phyloP scores from a whole-genome alignment of 2,329 filamentous ascomycete species.

The Coniella vitis region DNA sequence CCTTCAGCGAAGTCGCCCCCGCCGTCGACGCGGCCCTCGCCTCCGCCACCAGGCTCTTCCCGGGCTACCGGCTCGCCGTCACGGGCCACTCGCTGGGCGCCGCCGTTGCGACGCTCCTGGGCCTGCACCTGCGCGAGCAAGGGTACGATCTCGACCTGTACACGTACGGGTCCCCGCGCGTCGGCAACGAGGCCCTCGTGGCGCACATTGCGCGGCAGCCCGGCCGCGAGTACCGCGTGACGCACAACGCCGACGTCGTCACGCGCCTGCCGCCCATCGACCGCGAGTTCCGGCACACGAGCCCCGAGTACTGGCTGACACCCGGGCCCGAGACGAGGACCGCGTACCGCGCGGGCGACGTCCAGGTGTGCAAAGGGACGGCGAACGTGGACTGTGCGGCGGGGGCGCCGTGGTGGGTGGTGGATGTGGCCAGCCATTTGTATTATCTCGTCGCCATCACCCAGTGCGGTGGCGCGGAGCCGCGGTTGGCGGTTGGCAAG shows the following conservation, averaged over 20 bases:
- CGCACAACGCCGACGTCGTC: conserved; percentile 60
- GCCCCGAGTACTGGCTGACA: conserved; percentile 61
- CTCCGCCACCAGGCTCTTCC: conserved; percentile 37
- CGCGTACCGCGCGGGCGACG: conserved; percentile 3
- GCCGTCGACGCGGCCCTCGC: conserved; percentile 37
- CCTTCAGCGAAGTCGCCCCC: conserved; percentile 47
- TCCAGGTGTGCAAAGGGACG: conserved; percentile 3
- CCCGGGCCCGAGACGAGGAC: not conserved
- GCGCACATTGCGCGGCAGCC: conserved; percentile 45
- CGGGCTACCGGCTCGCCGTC: conserved; percentile 45
- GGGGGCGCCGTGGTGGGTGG: conserved; percentile 6
- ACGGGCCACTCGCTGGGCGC: conserved; percentile 66
- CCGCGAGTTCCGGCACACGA: conserved; percentile 57
- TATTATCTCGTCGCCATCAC: conserved; percentile 8
- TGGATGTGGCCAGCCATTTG: conserved; percentile 5
- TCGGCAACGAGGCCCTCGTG: conserved; percentile 54
- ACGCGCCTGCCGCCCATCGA: conserved; percentile 57
- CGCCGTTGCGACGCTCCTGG: conserved; percentile 55
- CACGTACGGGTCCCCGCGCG: conserved; percentile 60
- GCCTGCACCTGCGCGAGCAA: conserved; percentile 44
- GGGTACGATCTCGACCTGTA: conserved; percentile 49
- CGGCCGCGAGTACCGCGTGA: conserved; percentile 51
- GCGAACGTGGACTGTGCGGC: conserved; percentile 2
- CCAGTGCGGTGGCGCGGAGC: conserved; percentile 1
- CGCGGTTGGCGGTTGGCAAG: not conserved